phyloP scores from a whole-genome alignment of 1,139 yeast species.

The Hyphopichia buzzinii region DNA sequence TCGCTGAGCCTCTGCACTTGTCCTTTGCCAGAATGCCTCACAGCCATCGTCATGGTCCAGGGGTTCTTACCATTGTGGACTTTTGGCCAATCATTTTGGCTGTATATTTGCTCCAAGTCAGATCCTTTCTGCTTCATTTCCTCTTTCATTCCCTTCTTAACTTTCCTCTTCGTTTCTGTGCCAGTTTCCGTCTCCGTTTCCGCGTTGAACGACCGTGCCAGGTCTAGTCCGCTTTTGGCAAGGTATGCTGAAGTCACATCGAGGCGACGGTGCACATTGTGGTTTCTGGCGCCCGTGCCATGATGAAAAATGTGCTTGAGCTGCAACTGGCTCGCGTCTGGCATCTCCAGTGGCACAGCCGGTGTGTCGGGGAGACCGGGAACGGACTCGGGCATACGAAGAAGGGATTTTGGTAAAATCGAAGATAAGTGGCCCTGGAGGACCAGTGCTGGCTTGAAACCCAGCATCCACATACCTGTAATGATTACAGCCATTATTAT shows the following conservation, averaged over 20 bases:
- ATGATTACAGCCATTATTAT: no score
- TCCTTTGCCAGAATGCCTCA: constrained; percentile 16
- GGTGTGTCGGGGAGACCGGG: no score
- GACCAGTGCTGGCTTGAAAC: no score
- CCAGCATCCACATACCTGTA: no score
- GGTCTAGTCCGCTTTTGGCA: constrained; percentile 14
- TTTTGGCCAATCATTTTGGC: constrained; percentile 41
- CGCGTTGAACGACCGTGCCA: constrained; percentile 8
- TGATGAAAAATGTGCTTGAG: constrained; percentile 53
- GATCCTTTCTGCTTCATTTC: constrained; percentile 7
- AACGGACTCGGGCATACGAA: no score
- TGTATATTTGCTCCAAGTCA: constrained; percentile 27
- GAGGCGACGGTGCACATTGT: constrained; percentile 39
- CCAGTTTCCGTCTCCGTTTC: constrained; percentile 5
- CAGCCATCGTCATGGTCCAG: constrained; percentile 37
- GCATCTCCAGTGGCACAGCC: not conserved
- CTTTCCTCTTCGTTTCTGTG: constrained; percentile 6
- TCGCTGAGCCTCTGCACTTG: constrained; percentile 50
- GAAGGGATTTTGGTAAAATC: no score
- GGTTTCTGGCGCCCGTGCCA: constrained; percentile 38
- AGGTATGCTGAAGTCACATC: constrained; percentile 46
- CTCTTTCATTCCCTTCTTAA: constrained; percentile 3
- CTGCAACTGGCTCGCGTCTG: constrained; percentile 16
- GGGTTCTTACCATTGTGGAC: constrained; percentile 38
- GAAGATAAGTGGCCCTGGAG: no score